Percentiles rank a stretch among this genome's conserved stretches.
Evolutionary conservation across 2,329 filamentous ascomycete genomes (phyloP).

Genomic region (Aurifilum marmelostoma): DNA sequence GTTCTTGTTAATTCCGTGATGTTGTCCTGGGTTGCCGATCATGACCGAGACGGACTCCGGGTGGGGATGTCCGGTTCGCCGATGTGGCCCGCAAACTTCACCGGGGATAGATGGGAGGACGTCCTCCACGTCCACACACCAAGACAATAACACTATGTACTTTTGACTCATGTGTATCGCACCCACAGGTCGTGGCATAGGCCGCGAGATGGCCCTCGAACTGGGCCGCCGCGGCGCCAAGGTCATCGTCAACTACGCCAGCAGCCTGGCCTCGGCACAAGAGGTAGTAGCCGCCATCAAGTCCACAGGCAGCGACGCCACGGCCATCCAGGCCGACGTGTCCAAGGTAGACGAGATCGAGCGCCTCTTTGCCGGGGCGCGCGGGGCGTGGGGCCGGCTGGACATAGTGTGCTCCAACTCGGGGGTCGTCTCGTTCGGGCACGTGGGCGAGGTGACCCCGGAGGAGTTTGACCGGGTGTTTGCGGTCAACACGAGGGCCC

Average conservation of each 20-base stretch:
- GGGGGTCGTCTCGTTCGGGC: constrained; percentile 69
- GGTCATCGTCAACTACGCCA: constrained; percentile 70
- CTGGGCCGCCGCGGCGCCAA: constrained; percentile 67
- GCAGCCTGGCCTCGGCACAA: constrained; percentile 65
- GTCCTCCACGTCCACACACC: background rate
- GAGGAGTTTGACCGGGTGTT: constrained; percentile 75
- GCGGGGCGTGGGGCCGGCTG: constrained; percentile 66
- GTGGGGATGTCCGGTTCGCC: constrained; percentile 21
- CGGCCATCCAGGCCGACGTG: constrained; percentile 71
- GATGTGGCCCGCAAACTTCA: background rate
- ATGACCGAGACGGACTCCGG: constrained; percentile 11
- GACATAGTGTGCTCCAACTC: constrained; percentile 74
- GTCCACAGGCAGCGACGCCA: constrained; percentile 62
- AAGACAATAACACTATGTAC: background rate
- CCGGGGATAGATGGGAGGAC: background rate
- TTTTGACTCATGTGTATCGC: background rate
- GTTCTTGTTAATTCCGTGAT: background rate
- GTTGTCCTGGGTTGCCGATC: background rate
- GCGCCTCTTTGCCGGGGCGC: constrained; percentile 64
- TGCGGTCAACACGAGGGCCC: constrained; percentile 68
- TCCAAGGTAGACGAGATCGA: constrained; percentile 65
- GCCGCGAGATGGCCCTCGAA: constrained; percentile 67
- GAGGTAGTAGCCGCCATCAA: constrained; percentile 69
- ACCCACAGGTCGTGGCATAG: constrained; percentile 62
- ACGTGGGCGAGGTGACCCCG: constrained; percentile 68